Evolutionary conservation across 306 rosid species (phyloP), one percentile per base, ranked within the genome.

Genomic region (Cucurbita maxima): DNA sequence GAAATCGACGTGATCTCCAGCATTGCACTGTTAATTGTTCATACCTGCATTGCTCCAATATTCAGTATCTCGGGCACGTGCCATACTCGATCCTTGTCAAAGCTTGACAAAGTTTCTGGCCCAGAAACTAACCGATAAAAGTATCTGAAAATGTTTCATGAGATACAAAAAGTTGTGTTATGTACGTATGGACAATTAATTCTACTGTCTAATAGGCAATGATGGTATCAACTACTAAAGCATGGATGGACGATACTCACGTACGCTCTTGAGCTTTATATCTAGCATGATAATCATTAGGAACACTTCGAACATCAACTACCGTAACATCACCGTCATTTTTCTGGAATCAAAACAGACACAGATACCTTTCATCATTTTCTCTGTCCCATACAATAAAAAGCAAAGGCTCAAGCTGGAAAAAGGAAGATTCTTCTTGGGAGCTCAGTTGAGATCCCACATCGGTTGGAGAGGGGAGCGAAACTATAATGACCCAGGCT

Each of bases 61-160:
- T 84, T 83, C 37, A 94, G 90, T 52, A 84, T 92, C 84, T 89
- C 96, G 0, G 86, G 78, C 69, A 94, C 86, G 76, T 94, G 96
- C 99, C 96, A 94, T 74, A 91, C 96, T 14, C 90, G 89, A 75
- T 86, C 90, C 74, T 86, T 94, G 78, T 91, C 99, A 51, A 94
- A 89, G 57, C 88, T 77, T 61, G 97, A 87, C 84, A 94, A 75
- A 66, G 88, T 82, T 58, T 89, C 99, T 37, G 92, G 80, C 76
- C 99, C 97, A 54, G 87, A 94, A 6, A 91, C 81, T 76, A 91
- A 79, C 47, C 97, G 96, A 72, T 91, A 94, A 78, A 84, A 94
- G 86, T 94, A 94, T 72, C 99, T 91, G 78, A 81, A 60, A 45
- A 37, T 57, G 62, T 48, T 69, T 22, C 56, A 38, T 41, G 58